Base-by-base conservation (phyloP, 2,329 filamentous ascomycete species). In the Ophiostoma populinum region DNA sequence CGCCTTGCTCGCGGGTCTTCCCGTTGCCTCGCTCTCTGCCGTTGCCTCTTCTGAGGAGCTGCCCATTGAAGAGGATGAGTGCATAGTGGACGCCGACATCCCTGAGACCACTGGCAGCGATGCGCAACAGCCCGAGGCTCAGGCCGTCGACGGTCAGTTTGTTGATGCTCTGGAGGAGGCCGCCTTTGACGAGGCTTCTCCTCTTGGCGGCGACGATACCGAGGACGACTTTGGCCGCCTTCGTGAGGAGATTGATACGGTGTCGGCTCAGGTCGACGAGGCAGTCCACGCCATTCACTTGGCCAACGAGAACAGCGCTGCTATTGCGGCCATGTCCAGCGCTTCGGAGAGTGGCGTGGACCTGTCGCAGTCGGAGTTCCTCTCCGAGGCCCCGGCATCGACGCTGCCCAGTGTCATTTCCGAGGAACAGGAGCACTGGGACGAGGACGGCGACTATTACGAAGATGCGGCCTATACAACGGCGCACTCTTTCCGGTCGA, bases 401-500 rank as follows among this genome's bases (percentile, higher is more conserved):
- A 35, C 36, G n/a, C 15, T 37, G 10, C 15, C 36, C 7, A 28
- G 27, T 11, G 26, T 29, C 8, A 24, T 40, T 11, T 54, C 59
- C 7, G 72, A 76, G 44, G 55, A 65, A 0, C 77, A 82, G 45
- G 79, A 85, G 50, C 80, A 75, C 46, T 83, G 75, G 76, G 75
- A 81, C 12, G 80, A 85, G 13, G 77, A 87, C 18, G 79, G 80
- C 10, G 81, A 85, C 42, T 47, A 51, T 26, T 69, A 67, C 42
- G 67, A 72, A 29, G 67, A 71, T 46, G 78, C 78, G 39, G 86
- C 80, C 16, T 81, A 80, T 38, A 75, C 75, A 17, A 90, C 82
- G 3, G 75, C 80, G 25, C 75, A 78, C 45, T 85, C 81, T 9
- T 72, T 74, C 43, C 68, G 72, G 16, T 81, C 85, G 34, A 79